Evolutionary conservation across 441 rosid genomes (phyloP).

Genomic region (Cnidoscolus chayamansa): DNA sequence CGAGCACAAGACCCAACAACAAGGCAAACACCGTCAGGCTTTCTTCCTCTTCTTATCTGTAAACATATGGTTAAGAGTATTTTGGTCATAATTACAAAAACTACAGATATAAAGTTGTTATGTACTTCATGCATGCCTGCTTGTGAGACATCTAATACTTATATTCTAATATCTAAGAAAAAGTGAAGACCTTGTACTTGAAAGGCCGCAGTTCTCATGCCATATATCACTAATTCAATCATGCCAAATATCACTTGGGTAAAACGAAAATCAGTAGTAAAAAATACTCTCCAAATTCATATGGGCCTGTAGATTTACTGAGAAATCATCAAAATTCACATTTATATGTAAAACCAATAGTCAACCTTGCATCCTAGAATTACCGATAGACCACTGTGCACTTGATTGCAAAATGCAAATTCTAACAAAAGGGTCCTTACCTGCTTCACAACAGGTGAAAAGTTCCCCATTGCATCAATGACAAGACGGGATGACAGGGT

Average conservation of each 20-base stretch:
- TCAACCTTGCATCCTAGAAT: neutral
- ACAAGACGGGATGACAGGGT: conserved; percentile 61
- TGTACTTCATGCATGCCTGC: neutral
- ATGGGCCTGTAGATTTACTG: neutral
- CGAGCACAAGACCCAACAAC: conserved; percentile 96
- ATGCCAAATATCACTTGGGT: neutral
- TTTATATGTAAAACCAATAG: neutral
- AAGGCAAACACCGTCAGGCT: conserved; percentile 95
- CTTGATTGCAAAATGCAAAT: neutral
- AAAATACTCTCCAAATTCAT: neutral
- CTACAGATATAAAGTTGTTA: conserved; percentile 1
- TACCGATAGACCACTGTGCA: too few species aligned
- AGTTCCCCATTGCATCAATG: conserved; percentile 93
- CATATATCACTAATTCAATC: neutral
- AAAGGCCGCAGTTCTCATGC: neutral
- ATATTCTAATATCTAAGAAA: neutral
- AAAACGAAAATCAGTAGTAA: neutral
- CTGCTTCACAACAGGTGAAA: conserved; percentile 93
- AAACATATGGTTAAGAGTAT: conserved; percentile 14
- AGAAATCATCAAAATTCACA: neutral
- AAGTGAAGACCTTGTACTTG: neutral
- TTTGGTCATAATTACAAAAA: conserved; percentile 12
- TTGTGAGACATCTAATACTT: neutral
- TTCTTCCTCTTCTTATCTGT: conserved; percentile 76
- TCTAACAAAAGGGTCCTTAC: conserved; percentile 32